Evolutionary conservation across 805 yeast genomes (phyloP).

Genomic region (Pichia gijzeniarum): DNA sequence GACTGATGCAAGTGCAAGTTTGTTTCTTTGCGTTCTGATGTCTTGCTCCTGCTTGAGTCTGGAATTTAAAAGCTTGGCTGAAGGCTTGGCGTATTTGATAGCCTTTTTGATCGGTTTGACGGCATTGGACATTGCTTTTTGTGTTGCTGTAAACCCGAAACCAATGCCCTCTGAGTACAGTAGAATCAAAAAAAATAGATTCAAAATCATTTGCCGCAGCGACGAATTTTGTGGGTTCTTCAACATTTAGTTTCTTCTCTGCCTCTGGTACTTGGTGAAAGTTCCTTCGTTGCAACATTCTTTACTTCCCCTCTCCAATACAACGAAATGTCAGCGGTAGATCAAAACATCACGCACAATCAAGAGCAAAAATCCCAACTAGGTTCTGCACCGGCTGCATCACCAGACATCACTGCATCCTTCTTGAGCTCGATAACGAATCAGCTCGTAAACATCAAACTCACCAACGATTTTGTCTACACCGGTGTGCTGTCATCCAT

Average conservation of each 20-base stretch:
- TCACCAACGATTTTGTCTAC: slow-evolving; percentile 83
- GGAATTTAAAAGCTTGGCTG: slow-evolving; percentile 15
- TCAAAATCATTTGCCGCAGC: too few species aligned
- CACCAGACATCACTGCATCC: slow-evolving; percentile 19
- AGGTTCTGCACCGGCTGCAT: neutral
- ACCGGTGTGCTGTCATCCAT: slow-evolving; percentile 64
- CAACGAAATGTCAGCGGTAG: neutral
- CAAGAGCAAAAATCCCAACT: neutral
- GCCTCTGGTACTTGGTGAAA: too few species aligned
- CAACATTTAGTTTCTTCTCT: too few species aligned
- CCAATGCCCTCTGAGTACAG: too few species aligned
- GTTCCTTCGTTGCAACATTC: too few species aligned
- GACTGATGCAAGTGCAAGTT: slow-evolving; percentile 34
- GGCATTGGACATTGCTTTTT: neutral
- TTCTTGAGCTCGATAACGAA: slow-evolving; percentile 79
- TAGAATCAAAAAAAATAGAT: too few species aligned
- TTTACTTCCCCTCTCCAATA: neutral
- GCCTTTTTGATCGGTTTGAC: slow-evolving; percentile 1
- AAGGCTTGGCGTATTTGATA: slow-evolving; percentile 18
- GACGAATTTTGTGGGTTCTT: too few species aligned
- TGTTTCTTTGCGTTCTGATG: slow-evolving; percentile 27
- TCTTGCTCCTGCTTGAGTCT: slow-evolving; percentile 26
- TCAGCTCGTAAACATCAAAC: slow-evolving; percentile 70
- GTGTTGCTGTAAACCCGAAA: neutral
- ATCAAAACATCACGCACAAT: neutral